Evolutionary conservation across 306 rosid species (phyloP).

Genomic region (Corylus americana): DNA sequence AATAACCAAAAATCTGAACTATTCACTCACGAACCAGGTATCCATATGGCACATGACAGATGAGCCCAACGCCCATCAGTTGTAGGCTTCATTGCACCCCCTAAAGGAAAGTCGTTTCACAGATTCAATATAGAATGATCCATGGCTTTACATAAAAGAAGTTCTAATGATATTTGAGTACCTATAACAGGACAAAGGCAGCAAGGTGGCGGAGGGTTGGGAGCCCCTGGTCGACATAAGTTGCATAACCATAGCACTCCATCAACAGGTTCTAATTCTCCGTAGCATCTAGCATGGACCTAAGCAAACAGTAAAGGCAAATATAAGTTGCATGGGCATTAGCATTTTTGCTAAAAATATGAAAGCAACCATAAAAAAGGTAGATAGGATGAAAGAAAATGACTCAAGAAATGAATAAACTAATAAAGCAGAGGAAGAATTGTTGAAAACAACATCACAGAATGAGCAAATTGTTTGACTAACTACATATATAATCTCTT

Average conservation of each 20-base stretch:
- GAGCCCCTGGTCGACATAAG: constrained; percentile 87
- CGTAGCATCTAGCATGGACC: constrained; percentile 99
- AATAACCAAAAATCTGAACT: constrained; percentile 18
- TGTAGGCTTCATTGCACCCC: constrained; percentile 99
- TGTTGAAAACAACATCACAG: not conserved
- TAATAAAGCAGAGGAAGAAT: constrained; percentile 20
- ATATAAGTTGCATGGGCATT: not conserved
- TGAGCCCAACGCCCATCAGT: constrained; percentile 99
- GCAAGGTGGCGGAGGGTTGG: constrained; percentile 72
- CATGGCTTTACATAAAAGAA: constrained; percentile 18
- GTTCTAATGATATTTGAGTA: constrained; percentile 36
- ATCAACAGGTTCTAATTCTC: constrained; percentile 87
- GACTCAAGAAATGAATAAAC: constrained; percentile 21
- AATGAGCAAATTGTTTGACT: constrained; percentile 5
- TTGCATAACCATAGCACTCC: constrained; percentile 95
- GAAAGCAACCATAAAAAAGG: constrained; percentile 8
- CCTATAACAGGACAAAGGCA: constrained; percentile 97
- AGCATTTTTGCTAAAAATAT: constrained; percentile 6
- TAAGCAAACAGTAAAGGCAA: constrained; percentile 25
- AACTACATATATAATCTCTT: not conserved
- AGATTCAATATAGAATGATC: constrained; percentile 23
- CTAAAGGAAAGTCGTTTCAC: constrained; percentile 46
- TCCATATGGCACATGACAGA: constrained; percentile 99
- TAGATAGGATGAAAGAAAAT: not conserved
- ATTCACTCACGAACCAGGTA: constrained; percentile 75